A percentile compares a stretch with the other conserved stretches of the same genome.
These are phyloP conservation scores for Yamadazyma spencermartinsiae DNA, from an alignment of 1,139 yeast species.

Conservation along the genomic window DNA sequence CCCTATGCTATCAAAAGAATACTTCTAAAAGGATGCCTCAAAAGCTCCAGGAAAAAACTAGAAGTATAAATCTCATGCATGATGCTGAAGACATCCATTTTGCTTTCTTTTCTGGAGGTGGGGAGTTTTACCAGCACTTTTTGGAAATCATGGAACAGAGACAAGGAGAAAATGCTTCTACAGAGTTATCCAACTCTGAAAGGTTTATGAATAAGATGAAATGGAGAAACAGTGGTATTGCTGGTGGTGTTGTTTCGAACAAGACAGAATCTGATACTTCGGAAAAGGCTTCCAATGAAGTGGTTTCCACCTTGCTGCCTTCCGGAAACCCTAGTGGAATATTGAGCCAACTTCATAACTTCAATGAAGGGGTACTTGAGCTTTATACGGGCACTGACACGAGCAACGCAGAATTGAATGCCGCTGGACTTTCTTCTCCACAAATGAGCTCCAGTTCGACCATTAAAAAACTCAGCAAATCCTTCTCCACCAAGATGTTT, in stretches of 20 bases:
- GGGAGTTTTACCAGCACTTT: slow-evolving; percentile 26
- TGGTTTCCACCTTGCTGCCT: slow-evolving; percentile 17
- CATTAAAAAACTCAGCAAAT: slow-evolving; percentile 14
- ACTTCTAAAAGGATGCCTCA: slow-evolving; percentile 11
- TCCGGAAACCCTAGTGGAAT: slow-evolving; percentile 14
- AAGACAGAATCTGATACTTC: background rate
- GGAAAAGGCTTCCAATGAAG: slow-evolving; percentile 1
- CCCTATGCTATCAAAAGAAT: slow-evolving; percentile 4
- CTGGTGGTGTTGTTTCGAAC: background rate
- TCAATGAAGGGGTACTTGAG: slow-evolving; percentile 10
- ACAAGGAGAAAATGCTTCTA: background rate
- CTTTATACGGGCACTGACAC: slow-evolving; percentile 1
- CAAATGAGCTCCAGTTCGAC: slow-evolving; percentile 10
- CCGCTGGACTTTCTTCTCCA: background rate
- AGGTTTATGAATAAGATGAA: slow-evolving; percentile 12
- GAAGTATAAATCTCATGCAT: slow-evolving; percentile 21
- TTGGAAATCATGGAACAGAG: slow-evolving; percentile 19
- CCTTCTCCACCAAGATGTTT: slow-evolving; percentile 12
- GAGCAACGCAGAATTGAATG: background rate
- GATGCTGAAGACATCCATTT: slow-evolving; percentile 69
- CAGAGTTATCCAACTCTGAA: slow-evolving; percentile 3
- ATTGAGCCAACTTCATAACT: slow-evolving; percentile 12
- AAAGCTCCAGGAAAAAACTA: slow-evolving; percentile 22
- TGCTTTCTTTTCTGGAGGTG: slow-evolving; percentile 54
- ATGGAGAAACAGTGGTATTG: slow-evolving; percentile 5